Conservation (phyloP, 1,139 yeast genomes). For the Eremothecium sinecaudum region DNA sequence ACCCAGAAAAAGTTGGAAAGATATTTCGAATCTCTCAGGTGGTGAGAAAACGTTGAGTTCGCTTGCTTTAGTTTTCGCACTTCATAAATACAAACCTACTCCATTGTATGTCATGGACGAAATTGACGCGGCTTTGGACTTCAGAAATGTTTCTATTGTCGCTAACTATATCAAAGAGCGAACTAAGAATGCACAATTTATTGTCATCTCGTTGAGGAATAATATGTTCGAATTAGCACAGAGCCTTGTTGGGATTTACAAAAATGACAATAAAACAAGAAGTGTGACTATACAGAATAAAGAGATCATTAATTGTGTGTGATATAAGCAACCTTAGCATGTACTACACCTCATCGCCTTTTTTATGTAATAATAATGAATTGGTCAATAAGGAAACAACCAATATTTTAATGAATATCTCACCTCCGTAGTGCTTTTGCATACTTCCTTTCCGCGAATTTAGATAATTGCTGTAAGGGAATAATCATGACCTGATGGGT, state of each 20-base stretch:
- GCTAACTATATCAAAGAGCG: constrained; percentile 95
- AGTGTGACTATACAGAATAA: constrained; percentile 69
- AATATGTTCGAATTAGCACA: constrained; percentile 97
- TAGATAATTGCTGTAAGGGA: constrained; percentile 62
- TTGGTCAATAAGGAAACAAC: too few relatives aligned
- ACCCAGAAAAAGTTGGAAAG: constrained; percentile 96
- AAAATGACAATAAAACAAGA: constrained; percentile 81
- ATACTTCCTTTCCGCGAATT: constrained; percentile 43
- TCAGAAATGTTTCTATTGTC: constrained; percentile 91
- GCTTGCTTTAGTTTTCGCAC: constrained; percentile 89
- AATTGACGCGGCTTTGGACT: constrained; percentile 97
- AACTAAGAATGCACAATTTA: constrained; percentile 91
- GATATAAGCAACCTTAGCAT: constrained; percentile 3
- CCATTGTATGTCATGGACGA: constrained; percentile 99
- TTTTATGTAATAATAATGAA: too few relatives aligned
- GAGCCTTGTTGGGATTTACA: constrained; percentile 90
- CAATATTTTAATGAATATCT: too few relatives aligned
- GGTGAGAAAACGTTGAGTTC: constrained; percentile 97
- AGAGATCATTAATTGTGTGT: constrained; percentile 32
- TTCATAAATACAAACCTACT: constrained; percentile 93
- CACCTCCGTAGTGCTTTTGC: constrained; percentile 34
- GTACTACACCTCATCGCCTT: too few relatives aligned
- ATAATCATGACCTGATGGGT: constrained; percentile 75
- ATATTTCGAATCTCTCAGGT: constrained; percentile 89
- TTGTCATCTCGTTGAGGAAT: constrained; percentile 88